Conservation (phyloP, 768 basidiomycete genomes). For the Sporobolomyces pararoseus region DNA sequence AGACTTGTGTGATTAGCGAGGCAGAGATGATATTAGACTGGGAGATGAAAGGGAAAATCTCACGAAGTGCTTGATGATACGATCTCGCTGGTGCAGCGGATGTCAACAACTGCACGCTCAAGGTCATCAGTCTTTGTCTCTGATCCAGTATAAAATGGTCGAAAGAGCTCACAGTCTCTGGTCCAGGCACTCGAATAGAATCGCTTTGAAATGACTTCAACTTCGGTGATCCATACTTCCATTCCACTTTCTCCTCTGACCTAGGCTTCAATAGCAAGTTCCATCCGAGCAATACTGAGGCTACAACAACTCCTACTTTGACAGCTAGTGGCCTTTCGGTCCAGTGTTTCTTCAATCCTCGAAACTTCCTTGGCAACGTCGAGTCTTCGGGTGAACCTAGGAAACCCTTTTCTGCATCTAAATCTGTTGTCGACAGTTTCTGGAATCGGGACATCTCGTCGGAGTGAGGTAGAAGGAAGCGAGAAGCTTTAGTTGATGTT, state of each 20-base stretch:
- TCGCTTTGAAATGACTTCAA: not conserved
- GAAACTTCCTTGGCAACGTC: not conserved
- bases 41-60: not conserved
- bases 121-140: not conserved
- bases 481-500: no score
- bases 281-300: not conserved
- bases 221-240: not conserved
- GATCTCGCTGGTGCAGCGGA: constrained; percentile 19
- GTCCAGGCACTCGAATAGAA: not conserved
- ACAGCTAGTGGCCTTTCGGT: not conserved
- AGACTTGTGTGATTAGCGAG: not conserved
- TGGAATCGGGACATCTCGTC: not conserved
- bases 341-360: no score
- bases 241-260: not conserved
- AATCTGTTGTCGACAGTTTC: not conserved
- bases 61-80: constrained; percentile 21
- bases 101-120: constrained; percentile 12
- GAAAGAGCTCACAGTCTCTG: not conserved
- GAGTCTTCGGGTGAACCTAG: no score
- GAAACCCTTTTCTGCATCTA: constrained; percentile 1
- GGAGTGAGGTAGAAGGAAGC: no score
- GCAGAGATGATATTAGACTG: no score
- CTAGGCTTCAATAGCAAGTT: not conserved
- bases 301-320: not conserved
- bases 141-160: not conserved